Conservation (phyloP, 257 asterid genomes). For the Gentiana macrophylla region DNA sequence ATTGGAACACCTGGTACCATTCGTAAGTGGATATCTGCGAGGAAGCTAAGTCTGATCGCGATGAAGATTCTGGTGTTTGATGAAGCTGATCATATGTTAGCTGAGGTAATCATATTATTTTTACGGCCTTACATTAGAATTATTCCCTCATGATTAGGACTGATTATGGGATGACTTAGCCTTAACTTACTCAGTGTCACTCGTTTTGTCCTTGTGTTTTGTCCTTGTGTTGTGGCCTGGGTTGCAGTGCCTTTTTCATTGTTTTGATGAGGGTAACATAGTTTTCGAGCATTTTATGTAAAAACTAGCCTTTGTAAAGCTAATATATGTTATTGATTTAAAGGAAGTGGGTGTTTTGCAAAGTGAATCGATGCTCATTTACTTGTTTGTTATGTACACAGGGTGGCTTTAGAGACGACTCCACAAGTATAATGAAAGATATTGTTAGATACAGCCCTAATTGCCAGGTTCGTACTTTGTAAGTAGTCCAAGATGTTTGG, state of each 20-base stretch:
- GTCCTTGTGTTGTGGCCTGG: no score
- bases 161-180: no score
- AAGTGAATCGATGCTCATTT: background rate
- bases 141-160: no score
- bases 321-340: no score
- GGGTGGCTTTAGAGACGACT: conserved; percentile 83
- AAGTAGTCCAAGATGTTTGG: conserved; percentile 1
- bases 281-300: no score
- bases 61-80: conserved; percentile 92
- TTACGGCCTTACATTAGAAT: background rate
- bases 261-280: no score
- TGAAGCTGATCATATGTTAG: conserved; percentile 96
- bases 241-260: no score
- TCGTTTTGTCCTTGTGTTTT: no score
- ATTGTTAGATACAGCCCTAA: conserved; percentile 34
- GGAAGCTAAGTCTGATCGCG: conserved; percentile 58
- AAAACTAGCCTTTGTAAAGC: no score
- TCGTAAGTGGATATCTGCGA: conserved; percentile 47
- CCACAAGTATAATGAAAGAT: conserved; percentile 54
- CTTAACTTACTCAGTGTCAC: no score
- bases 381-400: conserved; percentile 11
- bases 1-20: conserved; percentile 98
- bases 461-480: conserved; percentile 62
- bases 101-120: conserved; percentile 38
- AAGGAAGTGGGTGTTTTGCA: no score